Evolutionary conservation across 305 asterid genomes (phyloP), one percentile per base, ranked within the genome.

Genomic region (Fraxinus floribunda): DNA sequence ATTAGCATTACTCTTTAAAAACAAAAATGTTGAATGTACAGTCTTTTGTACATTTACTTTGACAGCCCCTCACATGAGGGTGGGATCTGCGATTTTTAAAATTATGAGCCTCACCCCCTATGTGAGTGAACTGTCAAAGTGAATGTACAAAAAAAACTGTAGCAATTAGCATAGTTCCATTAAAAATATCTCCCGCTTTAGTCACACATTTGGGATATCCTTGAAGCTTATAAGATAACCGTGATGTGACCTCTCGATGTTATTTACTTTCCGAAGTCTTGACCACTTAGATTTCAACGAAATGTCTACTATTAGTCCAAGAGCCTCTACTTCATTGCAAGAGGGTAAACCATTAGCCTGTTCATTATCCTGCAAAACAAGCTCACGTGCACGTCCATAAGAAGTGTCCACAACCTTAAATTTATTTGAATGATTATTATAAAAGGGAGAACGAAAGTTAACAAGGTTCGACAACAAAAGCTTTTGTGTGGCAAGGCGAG

Each of bases 311-410:
- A 93, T 95, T 89, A 93, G 81, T 7, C 90, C 98, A 26, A 46
- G 90, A 39, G 94, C 77, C 78, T 83, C 83, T 1, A 38, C 85
- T 20, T 84, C 91, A 34, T 83, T 92, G 22, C 73, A 86, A 6
- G 75, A 84, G 0, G 94, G 94, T 64, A 91, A 36, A 83, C 68
- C 86, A 46, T 82, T 85, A 30, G 94, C 94, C 88, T 93, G 86
- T 81, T 80, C 68, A 0, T 83, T 68, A 49, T 95, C 94, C 97
- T 98, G 94, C 0, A 87, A 38, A 34, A 92, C 94, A 46, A 95
- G 97, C 92, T 94, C 92, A n/a, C 92, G 94, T 0, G 98, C 95
- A 68, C 89, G 95, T 0, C 98, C 99, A 60, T 95, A 93, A 75
- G 97, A 94, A 79, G 98, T 94, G 76, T 94, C 94, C 60, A 92